Conservation (phyloP, 306 rosid species). For the Fragaria vesca region DNA sequence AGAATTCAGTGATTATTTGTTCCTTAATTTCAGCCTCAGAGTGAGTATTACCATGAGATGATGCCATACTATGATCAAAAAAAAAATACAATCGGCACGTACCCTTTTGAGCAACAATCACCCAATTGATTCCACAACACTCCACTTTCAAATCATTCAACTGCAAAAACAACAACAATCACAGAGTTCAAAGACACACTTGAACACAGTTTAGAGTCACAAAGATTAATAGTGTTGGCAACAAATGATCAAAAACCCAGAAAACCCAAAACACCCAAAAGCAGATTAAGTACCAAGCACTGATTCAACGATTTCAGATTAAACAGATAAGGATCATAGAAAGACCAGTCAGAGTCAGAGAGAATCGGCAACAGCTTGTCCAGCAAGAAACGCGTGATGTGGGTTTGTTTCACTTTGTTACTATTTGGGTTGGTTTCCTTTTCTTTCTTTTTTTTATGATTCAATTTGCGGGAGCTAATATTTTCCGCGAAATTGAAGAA, state of each 20-base stretch:
- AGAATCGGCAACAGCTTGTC: slow-evolving; percentile 5
- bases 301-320: background rate
- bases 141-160: slow-evolving; percentile 9
- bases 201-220: background rate
- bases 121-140: background rate
- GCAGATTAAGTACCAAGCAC: background rate
- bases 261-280: background rate
- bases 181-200: background rate
- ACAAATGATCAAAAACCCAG: background rate
- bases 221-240: background rate
- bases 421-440: background rate
- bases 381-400: slow-evolving; percentile 14
- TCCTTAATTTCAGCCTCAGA: slow-evolving; percentile 63
- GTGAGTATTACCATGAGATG: slow-evolving; percentile 60
- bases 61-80: slow-evolving; percentile 42
- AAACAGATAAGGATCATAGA: background rate
- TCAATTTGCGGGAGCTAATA: background rate
- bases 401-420: background rate
- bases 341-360: background rate
- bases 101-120: background rate
- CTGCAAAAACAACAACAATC: slow-evolving; percentile 15
- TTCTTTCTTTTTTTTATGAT: background rate
- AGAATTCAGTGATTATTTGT: slow-evolving; percentile 80
- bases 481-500: slow-evolving; percentile 4
- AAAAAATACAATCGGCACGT: background rate